Conservation (phyloP, 345 rosid species). For the Citrus sp. region DNA sequence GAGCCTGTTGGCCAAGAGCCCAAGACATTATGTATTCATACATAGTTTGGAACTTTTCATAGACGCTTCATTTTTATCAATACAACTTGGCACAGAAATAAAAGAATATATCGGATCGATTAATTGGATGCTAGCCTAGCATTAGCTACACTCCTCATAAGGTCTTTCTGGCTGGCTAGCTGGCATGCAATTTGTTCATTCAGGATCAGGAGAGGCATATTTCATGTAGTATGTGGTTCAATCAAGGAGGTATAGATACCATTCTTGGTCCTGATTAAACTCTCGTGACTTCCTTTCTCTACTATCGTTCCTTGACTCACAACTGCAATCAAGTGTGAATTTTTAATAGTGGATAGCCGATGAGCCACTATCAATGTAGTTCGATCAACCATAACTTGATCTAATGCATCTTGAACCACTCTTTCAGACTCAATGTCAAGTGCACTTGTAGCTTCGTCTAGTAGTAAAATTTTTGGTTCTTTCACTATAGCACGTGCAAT, state of each 20-base stretch:
- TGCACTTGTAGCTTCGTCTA: slow-evolving; percentile 38
- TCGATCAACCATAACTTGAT: slow-evolving; percentile 21
- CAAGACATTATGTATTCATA: no score
- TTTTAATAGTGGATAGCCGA: slow-evolving; percentile 23
- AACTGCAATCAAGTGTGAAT: slow-evolving; percentile 25
- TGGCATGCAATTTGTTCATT: no score
- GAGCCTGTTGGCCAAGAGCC: no score
- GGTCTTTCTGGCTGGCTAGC: no score
- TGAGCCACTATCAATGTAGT: slow-evolving; percentile 37
- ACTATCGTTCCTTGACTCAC: slow-evolving; percentile 28
- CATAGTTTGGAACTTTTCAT: no score
- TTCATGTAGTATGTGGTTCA: slow-evolving; percentile 11
- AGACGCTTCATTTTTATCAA: no score
- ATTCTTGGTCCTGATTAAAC: slow-evolving; percentile 18
- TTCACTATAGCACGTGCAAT: slow-evolving; percentile 37
- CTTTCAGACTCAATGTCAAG: slow-evolving; percentile 32
- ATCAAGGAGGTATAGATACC: slow-evolving; percentile 30
- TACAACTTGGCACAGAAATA: no score
- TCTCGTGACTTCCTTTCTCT: slow-evolving; percentile 34
- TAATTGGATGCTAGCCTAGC: no score
- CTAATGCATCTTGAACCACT: slow-evolving; percentile 32
- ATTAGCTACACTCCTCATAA: no score
- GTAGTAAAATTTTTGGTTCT: slow-evolving; percentile 23
- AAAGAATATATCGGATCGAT: no score
- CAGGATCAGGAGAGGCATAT: no score